phyloP scores from a whole-genome alignment of 345 rosid genomes.

The Citrus trifoliata region DNA sequence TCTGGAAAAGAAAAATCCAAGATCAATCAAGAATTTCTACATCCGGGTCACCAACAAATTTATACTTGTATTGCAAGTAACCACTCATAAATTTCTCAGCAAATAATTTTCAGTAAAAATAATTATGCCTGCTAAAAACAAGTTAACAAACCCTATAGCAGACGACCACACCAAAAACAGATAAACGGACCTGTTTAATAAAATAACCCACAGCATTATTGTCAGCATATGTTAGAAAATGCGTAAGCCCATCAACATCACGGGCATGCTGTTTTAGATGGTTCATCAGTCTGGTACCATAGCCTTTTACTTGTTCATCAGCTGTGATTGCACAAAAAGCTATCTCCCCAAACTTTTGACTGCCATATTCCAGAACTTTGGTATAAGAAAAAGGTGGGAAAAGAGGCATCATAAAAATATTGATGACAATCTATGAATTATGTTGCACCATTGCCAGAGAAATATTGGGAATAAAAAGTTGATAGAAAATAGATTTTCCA shows the following conservation, averaged over 20 bases:
- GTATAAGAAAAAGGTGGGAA: slow-evolving; percentile 11
- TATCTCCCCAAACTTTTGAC: slow-evolving; percentile 99
- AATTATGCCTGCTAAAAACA: slow-evolving; percentile 4
- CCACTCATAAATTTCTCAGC: slow-evolving; percentile 1
- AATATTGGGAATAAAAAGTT: neutral
- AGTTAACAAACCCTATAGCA: neutral
- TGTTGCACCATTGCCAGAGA: neutral
- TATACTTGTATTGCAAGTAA: neutral
- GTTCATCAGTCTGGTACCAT: slow-evolving; percentile 99
- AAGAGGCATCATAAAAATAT: neutral
- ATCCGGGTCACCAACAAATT: neutral
- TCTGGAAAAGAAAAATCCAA: neutral
- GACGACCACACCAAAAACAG: slow-evolving; percentile 5
- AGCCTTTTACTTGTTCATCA: slow-evolving; percentile 99
- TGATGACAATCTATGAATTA: neutral
- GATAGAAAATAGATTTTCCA: neutral
- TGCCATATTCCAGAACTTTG: slow-evolving; percentile 27
- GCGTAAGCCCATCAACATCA: slow-evolving; percentile 92
- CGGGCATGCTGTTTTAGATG: slow-evolving; percentile 97
- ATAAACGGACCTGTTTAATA: slow-evolving; percentile 71
- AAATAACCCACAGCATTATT: slow-evolving; percentile 99
- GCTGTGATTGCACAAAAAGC: slow-evolving; percentile 99
- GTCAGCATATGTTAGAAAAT: slow-evolving; percentile 97
- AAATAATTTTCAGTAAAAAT: neutral
- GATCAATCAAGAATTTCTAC: neutral